Evolutionary conservation across 176 grass and related monocot species (phyloP).

Genomic region (Themeda triandra): DNA sequence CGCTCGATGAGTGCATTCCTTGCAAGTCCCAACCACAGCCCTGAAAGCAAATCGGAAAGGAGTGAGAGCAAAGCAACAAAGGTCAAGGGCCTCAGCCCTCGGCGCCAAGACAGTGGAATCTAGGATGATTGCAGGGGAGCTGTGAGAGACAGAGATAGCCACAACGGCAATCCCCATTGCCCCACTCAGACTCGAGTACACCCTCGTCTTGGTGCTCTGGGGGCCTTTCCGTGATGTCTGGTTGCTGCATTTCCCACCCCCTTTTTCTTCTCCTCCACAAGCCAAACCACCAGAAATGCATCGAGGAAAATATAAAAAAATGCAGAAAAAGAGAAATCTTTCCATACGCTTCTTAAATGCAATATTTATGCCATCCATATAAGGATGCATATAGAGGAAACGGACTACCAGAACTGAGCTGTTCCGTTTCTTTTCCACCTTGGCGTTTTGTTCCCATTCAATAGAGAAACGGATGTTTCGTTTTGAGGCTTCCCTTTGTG

Average conservation of each 20-base stretch:
- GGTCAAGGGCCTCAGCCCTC: slow-evolving; percentile 33
- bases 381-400: slow-evolving; percentile 3
- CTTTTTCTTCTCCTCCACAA: slow-evolving; percentile 22
- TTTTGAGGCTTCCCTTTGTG: slow-evolving; percentile 28
- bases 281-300: background rate
- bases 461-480: slow-evolving; percentile 32
- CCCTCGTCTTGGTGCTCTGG: slow-evolving; percentile 4
- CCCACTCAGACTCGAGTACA: slow-evolving; percentile 34
- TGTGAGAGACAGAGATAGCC: slow-evolving; percentile 15
- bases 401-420: slow-evolving; percentile 21
- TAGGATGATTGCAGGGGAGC: background rate
- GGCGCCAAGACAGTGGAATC: slow-evolving; percentile 17
- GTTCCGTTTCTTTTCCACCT: background rate
- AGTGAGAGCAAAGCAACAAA: slow-evolving; percentile 40
- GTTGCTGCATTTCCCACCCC: slow-evolving; percentile 18
- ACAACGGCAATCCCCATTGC: slow-evolving; percentile 35
- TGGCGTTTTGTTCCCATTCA: slow-evolving; percentile 29
- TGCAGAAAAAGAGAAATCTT: background rate
- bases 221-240: slow-evolving; percentile 20
- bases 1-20: slow-evolving; percentile 39
- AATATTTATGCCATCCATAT: background rate
- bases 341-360: slow-evolving; percentile 36
- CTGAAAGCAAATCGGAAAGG: slow-evolving; percentile 37
- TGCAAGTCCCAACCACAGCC: slow-evolving; percentile 39
- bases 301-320: slow-evolving; percentile 20